Evolutionary conservation across 2,329 filamentous ascomycete species (phyloP), one percentile per base, ranked within the genome.

Genomic region (Dothideomycetes sp.): DNA sequence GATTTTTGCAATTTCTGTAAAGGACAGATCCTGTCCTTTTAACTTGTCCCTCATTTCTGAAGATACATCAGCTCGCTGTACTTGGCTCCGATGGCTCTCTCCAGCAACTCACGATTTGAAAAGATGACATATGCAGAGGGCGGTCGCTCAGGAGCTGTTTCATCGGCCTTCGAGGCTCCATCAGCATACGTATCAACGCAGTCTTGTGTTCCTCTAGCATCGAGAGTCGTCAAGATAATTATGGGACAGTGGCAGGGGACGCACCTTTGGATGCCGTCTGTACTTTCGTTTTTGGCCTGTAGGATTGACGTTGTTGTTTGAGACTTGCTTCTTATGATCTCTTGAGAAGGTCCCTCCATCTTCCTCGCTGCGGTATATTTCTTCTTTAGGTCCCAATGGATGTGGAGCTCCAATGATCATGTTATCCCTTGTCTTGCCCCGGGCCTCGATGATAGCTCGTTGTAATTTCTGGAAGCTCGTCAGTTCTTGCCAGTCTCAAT

Each of bases 51-150:
- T 75, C 61, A 86, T 81, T 60, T 82, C 79, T 84, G 47, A 1
- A 16, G 14, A 4, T 24, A 7, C 24, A 35, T 37, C 5, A 24
- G 19, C 2, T 30, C 3, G 31, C 5, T 14, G 15, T 11, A 16
- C 29, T 8, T 11, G 17, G 12, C 8, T 10, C 10, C 8, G 19
- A 19, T 5, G 27, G 37, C 24, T 32, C 7, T 32, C 27, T 5
- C 11, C 8, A 14, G 3, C 14, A 12, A 69, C 79, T 65, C 60
- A 84, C 81, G 84, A 51, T 89, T 89, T 1, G 84, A 88, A 53
- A 91, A 91, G 12, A 89, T 73, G 10, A 89, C 84, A 61, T 89
- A 89, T 36, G 84, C 84, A 4, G 84, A 89, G 0, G 83, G 81
- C 1, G 84, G 82, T 17, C 84, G 70, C 53, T 88, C 83, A 2